Percentiles rank a stretch among this genome's conserved stretches.
phyloP scores from a whole-genome alignment of 192 early-diverging fungal species.

The Phycomyces nitens region DNA sequence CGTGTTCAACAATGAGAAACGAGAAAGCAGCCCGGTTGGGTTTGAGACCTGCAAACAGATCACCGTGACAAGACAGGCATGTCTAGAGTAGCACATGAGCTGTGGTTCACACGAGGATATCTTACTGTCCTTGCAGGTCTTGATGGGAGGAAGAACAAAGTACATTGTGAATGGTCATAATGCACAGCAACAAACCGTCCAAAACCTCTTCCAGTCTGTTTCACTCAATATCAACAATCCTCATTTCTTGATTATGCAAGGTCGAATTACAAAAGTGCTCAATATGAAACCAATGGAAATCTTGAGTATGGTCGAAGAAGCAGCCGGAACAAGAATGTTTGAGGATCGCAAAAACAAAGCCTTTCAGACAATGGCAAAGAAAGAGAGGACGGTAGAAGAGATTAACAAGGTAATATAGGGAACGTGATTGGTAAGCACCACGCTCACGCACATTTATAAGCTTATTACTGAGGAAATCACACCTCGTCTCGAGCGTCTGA shows the following conservation, averaged over 20 bases:
- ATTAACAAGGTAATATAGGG: slow-evolving; percentile 58
- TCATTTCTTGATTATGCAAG: slow-evolving; percentile 99
- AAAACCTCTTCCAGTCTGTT: slow-evolving; percentile 93
- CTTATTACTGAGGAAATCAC: slow-evolving; percentile 86
- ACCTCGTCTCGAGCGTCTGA: slow-evolving; percentile 88
- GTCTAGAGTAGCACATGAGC: background rate
- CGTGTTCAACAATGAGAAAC: slow-evolving; percentile 91
- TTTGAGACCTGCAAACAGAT: slow-evolving; percentile 84
- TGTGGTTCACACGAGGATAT: background rate
- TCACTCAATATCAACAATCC: slow-evolving; percentile 99
- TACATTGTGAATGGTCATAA: slow-evolving; percentile 95
- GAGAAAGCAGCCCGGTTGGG: slow-evolving; percentile 79
- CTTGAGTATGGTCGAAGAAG: slow-evolving; percentile 97
- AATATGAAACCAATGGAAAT: slow-evolving; percentile 98
- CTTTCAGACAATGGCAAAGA: slow-evolving; percentile 88
- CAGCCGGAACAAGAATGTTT: slow-evolving; percentile 98
- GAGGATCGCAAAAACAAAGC: slow-evolving; percentile 98
- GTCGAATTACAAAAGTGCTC: slow-evolving; percentile 97
- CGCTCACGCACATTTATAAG: slow-evolving; percentile 30
- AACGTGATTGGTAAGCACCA: background rate
- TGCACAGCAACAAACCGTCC: slow-evolving; percentile 84
- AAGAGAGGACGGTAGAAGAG: slow-evolving; percentile 93
- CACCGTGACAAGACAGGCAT: slow-evolving; percentile 92
- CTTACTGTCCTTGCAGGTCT: slow-evolving; percentile 40
- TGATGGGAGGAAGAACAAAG: slow-evolving; percentile 93